Evolutionary conservation across 208 protist species (phyloP), one percentile per base, ranked within the genome.

Genomic region (Trypanosoma avium): DNA sequence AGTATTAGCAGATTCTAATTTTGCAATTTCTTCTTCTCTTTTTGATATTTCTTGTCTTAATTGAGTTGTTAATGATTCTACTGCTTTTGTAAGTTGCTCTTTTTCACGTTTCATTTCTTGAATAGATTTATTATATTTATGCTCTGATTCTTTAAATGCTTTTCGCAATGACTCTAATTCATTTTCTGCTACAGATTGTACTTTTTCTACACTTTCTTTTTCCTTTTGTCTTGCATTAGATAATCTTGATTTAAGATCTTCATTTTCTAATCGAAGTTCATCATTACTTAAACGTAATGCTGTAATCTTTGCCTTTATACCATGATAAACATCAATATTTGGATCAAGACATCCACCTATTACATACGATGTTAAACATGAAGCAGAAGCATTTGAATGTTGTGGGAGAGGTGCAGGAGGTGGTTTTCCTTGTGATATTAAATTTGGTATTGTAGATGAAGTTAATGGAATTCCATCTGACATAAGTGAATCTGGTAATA

Each of bases 231-330:
- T 70, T 56, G 70, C 77, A 35, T 57, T 67, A 52, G 71, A 61
- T 40, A 93, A 66, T 13, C 73, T 74, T 19, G 43, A 17, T 33
- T 72, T 74, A 21, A 95, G 68, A 42, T 86, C 79, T 6, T 77
- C 79, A 38, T 95, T 95, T 50, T 93, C 84, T 21, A 52, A 62
- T 42, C 79, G 79, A n/a, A 95, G 78, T 45, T 81, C 78, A 48
- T 83, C 84, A 33, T 86, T 89, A 43, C 82, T 84, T 27, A 88
- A 90, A 42, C 81, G 83, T 49, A 95, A 64, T 10, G 68, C 67
- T 17, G 90, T 83, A 21, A 95, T 92, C 36, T 86, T 87, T 27
- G 84, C 61, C 67, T 92, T 92, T 56, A 95, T 92, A 21, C 85
- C 89, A 15, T 89, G 65, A 62, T 89, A 95, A 4, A 84, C 84